Percentiles rank a stretch among this genome's conserved stretches.
These are phyloP conservation scores for Beta macrorhiza DNA, from an alignment of 179 eudicot species.

Conservation along the genomic window DNA sequence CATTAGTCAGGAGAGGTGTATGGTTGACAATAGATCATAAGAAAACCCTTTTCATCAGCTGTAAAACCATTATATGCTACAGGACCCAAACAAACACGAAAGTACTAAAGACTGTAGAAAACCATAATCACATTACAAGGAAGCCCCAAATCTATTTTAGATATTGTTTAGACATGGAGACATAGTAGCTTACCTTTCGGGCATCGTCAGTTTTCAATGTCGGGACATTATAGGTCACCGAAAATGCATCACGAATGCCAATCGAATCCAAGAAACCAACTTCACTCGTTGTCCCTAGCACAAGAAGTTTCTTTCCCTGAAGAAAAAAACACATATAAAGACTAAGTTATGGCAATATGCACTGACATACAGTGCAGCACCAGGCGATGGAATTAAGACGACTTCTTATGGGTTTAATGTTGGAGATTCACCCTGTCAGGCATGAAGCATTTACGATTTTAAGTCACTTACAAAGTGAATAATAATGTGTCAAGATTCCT, in stretches of 20 bases:
- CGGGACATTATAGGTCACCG: constrained; percentile 87
- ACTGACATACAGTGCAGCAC: background rate
- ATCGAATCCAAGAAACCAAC: constrained; percentile 78
- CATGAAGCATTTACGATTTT: too few relatives aligned
- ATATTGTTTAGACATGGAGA: background rate
- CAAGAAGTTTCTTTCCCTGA: constrained; percentile 88
- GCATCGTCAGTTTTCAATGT: constrained; percentile 84
- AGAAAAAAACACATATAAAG: constrained; percentile 5
- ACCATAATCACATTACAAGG: background rate
- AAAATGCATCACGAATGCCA: constrained; percentile 83
- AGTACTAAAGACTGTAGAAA: background rate
- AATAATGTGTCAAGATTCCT: too few relatives aligned
- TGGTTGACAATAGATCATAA: background rate
- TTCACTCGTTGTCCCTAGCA: constrained; percentile 94
- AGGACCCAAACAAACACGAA: background rate
- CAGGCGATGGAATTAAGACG: too few relatives aligned
- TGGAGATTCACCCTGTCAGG: too few relatives aligned
- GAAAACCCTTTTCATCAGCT: background rate
- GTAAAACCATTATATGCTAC: background rate
- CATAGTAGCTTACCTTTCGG: constrained; percentile 49
- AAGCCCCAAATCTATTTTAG: background rate
- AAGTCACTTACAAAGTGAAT: too few relatives aligned
- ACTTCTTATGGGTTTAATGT: too few relatives aligned
- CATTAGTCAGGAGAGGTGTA: background rate
- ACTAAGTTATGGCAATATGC: background rate